Conservation (phyloP, 1,284 basidiomycete genomes). For the Tausonia pullulans region DNA sequence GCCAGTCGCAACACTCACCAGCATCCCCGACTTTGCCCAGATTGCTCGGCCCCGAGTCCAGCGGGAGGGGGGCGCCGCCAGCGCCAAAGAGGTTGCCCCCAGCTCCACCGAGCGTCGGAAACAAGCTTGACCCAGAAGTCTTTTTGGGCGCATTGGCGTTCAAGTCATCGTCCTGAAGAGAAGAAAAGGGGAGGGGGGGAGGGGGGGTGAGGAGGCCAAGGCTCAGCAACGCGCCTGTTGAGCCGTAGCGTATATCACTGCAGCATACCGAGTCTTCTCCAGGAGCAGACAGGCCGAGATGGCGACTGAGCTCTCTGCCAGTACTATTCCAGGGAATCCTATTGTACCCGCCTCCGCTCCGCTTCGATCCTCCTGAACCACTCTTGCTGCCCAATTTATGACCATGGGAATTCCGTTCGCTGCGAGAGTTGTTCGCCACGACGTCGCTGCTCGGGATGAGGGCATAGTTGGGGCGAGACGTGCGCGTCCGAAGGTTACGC, state of each 20-base stretch:
- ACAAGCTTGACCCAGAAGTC: not conserved
- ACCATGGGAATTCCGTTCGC: not conserved
- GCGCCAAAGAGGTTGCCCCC: conserved; percentile 43
- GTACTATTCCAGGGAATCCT: conserved; percentile 24
- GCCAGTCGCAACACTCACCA: conserved; percentile 38
- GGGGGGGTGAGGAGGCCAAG: not conserved
- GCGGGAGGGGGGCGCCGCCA: conserved; percentile 45
- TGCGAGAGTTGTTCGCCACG: not conserved
- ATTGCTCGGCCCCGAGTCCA: conserved; percentile 45
- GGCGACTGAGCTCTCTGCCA: conserved; percentile 26
- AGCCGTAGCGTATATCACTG: not conserved
- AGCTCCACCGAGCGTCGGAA: conserved; percentile 4
- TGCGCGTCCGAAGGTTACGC: conserved; percentile 30
- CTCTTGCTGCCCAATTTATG: conserved; percentile 13
- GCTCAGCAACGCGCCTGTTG: not conserved
- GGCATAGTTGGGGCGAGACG: conserved; percentile 30
- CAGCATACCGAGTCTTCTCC: conserved; percentile 7
- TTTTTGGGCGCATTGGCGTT: not conserved
- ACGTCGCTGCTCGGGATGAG: conserved; percentile 25
- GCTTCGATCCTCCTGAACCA: conserved; percentile 24
- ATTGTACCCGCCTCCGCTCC: conserved; percentile 18
- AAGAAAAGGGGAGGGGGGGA: not conserved
- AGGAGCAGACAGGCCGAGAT: conserved; percentile 23
- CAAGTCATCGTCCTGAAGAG: not conserved
- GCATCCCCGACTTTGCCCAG: conserved; percentile 70